These are phyloP conservation scores for Phragmites australis DNA, from an alignment of 176 grass and related monocot species.

Conservation along the genomic window DNA sequence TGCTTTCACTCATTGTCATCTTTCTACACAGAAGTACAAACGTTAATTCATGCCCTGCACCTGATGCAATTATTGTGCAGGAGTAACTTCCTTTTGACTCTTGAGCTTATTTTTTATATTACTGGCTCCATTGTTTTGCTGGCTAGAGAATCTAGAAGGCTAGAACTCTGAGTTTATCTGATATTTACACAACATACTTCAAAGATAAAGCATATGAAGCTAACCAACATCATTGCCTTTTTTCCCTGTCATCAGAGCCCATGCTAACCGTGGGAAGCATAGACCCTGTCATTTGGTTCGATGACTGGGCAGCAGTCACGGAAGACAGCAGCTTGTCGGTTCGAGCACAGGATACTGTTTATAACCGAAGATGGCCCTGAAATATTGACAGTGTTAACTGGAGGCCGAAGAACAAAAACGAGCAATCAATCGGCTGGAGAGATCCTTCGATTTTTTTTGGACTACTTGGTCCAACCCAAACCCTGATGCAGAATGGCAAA, in stretches of 20 bases:
- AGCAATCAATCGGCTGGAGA: background rate
- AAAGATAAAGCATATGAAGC: conserved; percentile 24
- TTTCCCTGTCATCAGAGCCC: conserved; percentile 54
- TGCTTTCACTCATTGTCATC: background rate
- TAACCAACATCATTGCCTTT: background rate
- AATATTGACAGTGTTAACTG: conserved; percentile 71
- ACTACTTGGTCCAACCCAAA: conserved; percentile 7
- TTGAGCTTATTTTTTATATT: background rate
- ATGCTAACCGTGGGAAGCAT: conserved; percentile 90
- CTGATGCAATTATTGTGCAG: background rate
- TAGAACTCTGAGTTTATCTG: background rate
- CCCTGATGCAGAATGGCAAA: conserved; percentile 11
- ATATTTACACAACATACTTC: background rate
- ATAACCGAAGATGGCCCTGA: conserved; percentile 74
- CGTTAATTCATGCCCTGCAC: too few species aligned
- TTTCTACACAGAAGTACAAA: background rate
- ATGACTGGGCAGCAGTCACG: conserved; percentile 90
- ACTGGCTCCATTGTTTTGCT: background rate
- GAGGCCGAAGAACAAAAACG: background rate
- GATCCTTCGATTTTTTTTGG: conserved; percentile 21
- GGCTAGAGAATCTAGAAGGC: background rate
- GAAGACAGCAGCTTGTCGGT: conserved; percentile 80
- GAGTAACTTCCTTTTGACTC: background rate
- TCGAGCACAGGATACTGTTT: conserved; percentile 88
- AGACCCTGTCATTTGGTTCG: conserved; percentile 72